A percentile compares a stretch with the other conserved stretches of the same genome.
Conservation (phyloP, 2,329 filamentous ascomycete species). For the Sclerotinia nivalis region DNA sequence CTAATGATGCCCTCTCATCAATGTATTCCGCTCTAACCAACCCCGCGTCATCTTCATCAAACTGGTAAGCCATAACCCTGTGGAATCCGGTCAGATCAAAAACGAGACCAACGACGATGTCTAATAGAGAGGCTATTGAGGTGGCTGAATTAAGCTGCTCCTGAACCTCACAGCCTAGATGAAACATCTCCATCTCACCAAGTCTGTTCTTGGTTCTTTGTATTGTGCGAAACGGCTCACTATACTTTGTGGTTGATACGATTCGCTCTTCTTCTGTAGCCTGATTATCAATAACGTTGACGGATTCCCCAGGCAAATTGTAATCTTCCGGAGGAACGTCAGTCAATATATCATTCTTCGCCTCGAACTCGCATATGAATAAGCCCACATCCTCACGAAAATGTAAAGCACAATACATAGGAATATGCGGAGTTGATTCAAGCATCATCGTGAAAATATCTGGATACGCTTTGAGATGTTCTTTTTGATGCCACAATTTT, state of each 20-base stretch:
- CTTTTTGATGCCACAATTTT: slow-evolving; percentile 34
- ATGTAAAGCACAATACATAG: slow-evolving; percentile 19
- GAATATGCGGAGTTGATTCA: background rate
- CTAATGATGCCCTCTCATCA: slow-evolving; percentile 76
- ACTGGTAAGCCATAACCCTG: slow-evolving; percentile 90
- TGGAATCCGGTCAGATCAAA: slow-evolving; percentile 91
- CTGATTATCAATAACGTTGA: slow-evolving; percentile 71
- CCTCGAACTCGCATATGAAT: slow-evolving; percentile 84
- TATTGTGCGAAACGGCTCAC: slow-evolving; percentile 66
- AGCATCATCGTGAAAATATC: slow-evolving; percentile 78
- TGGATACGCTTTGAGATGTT: slow-evolving; percentile 71
- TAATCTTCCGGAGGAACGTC: slow-evolving; percentile 66
- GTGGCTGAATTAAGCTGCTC: slow-evolving; percentile 77
- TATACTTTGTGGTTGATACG: slow-evolving; percentile 73
- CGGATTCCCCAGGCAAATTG: slow-evolving; percentile 60
- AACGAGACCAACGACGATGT: slow-evolving; percentile 79
- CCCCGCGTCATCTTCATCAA: slow-evolving; percentile 79
- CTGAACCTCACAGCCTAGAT: slow-evolving; percentile 88
- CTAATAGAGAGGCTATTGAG: slow-evolving; percentile 71
- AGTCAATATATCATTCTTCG: slow-evolving; percentile 72
- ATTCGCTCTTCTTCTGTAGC: slow-evolving; percentile 73
- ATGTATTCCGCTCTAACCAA: slow-evolving; percentile 85
- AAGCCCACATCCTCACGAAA: slow-evolving; percentile 67
- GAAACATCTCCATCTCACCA: slow-evolving; percentile 85
- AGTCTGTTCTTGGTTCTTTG: slow-evolving; percentile 12